Evolutionary conservation across 768 basidiomycete genomes (phyloP).

Genomic region (Leucosporidium yakuticum): DNA sequence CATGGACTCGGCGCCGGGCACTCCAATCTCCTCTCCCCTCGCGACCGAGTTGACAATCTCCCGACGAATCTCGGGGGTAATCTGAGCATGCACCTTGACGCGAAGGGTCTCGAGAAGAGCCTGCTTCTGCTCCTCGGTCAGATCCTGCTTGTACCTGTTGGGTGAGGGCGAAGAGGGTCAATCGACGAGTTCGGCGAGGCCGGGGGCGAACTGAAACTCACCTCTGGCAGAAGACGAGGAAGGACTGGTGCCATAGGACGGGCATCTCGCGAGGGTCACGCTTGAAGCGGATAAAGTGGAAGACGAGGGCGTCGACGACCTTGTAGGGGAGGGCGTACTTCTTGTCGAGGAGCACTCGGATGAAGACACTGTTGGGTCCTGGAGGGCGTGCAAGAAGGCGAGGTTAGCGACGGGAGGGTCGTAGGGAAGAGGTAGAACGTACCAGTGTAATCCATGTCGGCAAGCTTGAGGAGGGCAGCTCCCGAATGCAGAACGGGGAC

Average conservation of each 20-base stretch:
- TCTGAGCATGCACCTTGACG: constrained; percentile 76
- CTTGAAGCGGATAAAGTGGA: constrained; percentile 94
- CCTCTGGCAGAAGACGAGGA: constrained; percentile 91
- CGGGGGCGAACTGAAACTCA: constrained; percentile 43
- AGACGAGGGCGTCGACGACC: constrained; percentile 91
- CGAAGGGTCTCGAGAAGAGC: constrained; percentile 89
- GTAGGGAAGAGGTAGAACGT: constrained; percentile 18
- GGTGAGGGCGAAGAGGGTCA: neutral
- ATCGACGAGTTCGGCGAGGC: neutral
- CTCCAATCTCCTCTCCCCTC: constrained; percentile 69
- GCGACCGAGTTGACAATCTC: constrained; percentile 82
- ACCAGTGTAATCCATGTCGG: constrained; percentile 96
- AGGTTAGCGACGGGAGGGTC: neutral
- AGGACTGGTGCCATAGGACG: constrained; percentile 97
- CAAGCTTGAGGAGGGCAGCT: constrained; percentile 84
- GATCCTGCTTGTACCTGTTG: constrained; percentile 80
- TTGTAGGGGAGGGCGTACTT: constrained; percentile 97
- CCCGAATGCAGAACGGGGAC: constrained; percentile 96
- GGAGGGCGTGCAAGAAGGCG: neutral
- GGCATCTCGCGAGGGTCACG: constrained; percentile 76
- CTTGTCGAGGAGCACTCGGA: constrained; percentile 92
- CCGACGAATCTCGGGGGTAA: constrained; percentile 79
- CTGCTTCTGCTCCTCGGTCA: constrained; percentile 96
- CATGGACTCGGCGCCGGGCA: constrained; percentile 59
- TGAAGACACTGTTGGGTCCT: constrained; percentile 93